Evolutionary conservation across 768 basidiomycete genomes (phyloP).

Genomic region (Russula abietina): DNA sequence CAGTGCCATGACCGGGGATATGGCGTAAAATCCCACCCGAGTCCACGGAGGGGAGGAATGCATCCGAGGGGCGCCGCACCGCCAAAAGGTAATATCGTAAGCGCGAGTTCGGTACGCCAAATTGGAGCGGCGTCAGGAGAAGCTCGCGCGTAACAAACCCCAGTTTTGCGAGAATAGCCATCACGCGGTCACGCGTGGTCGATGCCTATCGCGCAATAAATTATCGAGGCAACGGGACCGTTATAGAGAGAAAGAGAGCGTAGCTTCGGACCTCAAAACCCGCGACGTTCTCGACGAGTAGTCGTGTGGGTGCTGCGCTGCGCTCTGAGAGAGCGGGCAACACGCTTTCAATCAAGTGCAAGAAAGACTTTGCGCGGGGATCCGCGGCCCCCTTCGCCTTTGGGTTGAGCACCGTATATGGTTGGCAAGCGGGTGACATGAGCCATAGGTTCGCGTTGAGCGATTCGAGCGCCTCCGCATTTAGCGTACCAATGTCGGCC

Average conservation of each 20-base stretch:
- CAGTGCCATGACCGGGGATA: slow-evolving; percentile 45
- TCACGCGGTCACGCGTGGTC: slow-evolving; percentile 50
- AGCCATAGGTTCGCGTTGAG: slow-evolving; percentile 64
- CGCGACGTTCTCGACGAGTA: slow-evolving; percentile 77
- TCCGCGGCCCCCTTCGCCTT: slow-evolving; percentile 63
- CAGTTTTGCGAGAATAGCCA: slow-evolving; percentile 45
- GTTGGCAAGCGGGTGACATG: slow-evolving; percentile 77
- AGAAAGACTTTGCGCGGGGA: slow-evolving; percentile 69
- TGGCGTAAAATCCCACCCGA: slow-evolving; percentile 38
- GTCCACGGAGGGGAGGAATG: slow-evolving; percentile 32
- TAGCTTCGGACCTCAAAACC: slow-evolving; percentile 60
- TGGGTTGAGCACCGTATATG: slow-evolving; percentile 75
- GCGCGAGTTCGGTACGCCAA: slow-evolving; percentile 77
- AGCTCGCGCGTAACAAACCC: slow-evolving; percentile 58
- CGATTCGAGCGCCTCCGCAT: slow-evolving; percentile 40
- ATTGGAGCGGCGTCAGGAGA: slow-evolving; percentile 69
- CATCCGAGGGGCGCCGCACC: slow-evolving; percentile 39
- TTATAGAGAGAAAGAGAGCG: not conserved
- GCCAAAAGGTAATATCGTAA: slow-evolving; percentile 77
- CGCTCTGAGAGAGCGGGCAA: slow-evolving; percentile 50
- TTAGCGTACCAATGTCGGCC: slow-evolving; percentile 55
- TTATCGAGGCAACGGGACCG: not conserved
- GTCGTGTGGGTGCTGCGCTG: slow-evolving; percentile 45
- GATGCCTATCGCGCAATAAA: slow-evolving; percentile 44
- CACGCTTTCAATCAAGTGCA: slow-evolving; percentile 58